Conservation (phyloP, 345 rosid species). For the Eucalyptus coolabah region DNA sequence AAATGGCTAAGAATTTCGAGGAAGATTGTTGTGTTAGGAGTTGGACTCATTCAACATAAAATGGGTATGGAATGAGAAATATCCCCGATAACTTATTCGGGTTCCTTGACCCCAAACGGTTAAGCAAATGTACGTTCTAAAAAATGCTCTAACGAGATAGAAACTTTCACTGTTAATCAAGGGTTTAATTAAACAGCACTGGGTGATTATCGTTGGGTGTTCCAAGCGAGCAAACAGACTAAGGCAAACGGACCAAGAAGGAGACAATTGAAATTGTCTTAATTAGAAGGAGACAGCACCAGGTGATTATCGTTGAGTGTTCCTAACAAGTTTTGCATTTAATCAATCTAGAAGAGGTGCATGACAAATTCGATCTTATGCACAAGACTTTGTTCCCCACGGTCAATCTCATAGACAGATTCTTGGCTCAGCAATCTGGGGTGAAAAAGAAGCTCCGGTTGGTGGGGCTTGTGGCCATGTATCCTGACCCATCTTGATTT, state of each 20-base stretch:
- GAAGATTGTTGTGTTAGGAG: background rate
- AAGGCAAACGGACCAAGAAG: too few species aligned
- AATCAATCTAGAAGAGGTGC: background rate
- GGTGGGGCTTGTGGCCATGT: slow-evolving; percentile 8
- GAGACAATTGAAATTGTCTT: too few species aligned
- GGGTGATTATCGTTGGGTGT: background rate
- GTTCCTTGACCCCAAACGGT: too few species aligned
- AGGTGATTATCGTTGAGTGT: too few species aligned
- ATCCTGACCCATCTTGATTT: background rate
- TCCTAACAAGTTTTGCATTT: background rate
- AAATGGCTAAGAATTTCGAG: background rate
- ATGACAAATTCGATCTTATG: slow-evolving; percentile 79
- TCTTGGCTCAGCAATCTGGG: slow-evolving; percentile 44
- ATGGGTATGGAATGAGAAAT: background rate
- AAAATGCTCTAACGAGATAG: background rate
- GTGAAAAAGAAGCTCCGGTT: slow-evolving; percentile 77
- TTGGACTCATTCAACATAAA: background rate
- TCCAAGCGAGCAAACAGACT: too few species aligned
- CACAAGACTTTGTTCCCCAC: slow-evolving; percentile 51
- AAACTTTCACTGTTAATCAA: background rate
- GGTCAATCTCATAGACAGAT: slow-evolving; percentile 73
- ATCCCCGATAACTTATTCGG: background rate
- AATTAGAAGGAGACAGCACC: too few species aligned
- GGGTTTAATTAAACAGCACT: background rate
- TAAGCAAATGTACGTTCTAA: too few species aligned